Evolutionary conservation across 140 eudicot species (phyloP), one percentile per base, ranked within the genome.

Genomic region (Ambrosia hybrid): DNA sequence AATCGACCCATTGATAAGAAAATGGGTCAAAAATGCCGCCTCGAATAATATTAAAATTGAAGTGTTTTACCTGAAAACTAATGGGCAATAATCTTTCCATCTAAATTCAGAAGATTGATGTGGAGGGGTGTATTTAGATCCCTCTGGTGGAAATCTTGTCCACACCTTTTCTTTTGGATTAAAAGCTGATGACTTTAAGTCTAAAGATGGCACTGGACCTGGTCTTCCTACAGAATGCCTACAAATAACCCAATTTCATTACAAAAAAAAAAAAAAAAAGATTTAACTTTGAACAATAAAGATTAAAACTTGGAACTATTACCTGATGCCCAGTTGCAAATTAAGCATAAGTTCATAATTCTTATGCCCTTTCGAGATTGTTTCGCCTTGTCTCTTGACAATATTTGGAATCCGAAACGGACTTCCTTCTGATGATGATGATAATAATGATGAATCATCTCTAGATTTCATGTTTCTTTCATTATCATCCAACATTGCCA

Each of bases 191-290:
- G 99, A 58, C 84, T 88, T 95, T 61, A 95, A 81, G 79, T 95
- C 97, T 34, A 95, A 89, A 0, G 99, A 88, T 71, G 97, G 91
- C 37, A 79, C 69, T 38, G 99, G 99, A 52, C 96, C 99, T 1
- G 95, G 95, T 77, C 95, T 88, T 73, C 99, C 99, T 8, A 91
- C 97, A 45, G 97, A 89, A 86, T 95, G 99, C 95, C 99, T 95
- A 79, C 41, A 51, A 46, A 58, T 49, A 76, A 58, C 74, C 48
- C 1, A 9, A 51, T 26, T 41, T 57, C 63, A 51, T 73, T 13
- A 67, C 6, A 43, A 9, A 67, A 14, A 62, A 12, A 8, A 6
- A 16, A 15, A 38, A 13, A 11, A 56, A 14, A 39, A 21, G 6
- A 48, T 6, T 62, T 13, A 13, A 38, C 12, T 17, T 9, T 12